phyloP scores from a whole-genome alignment of 1,139 yeast genomes.

The Hansenula anomala region DNA sequence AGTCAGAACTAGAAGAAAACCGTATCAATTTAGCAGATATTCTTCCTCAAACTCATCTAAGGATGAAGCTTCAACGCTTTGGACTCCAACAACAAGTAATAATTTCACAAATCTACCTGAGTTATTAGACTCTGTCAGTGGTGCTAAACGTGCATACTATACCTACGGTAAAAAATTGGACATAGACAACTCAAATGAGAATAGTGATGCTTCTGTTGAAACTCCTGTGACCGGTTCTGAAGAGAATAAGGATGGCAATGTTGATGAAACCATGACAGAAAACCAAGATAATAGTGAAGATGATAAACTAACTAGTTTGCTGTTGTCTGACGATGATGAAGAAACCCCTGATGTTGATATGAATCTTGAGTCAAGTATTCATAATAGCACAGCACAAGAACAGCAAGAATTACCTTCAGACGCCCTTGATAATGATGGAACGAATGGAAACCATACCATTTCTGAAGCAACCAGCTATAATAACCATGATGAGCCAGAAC shows the following conservation, averaged over 20 bases:
- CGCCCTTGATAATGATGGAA: too few species aligned
- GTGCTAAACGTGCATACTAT: slow-evolving; percentile 24
- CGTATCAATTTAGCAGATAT: background rate
- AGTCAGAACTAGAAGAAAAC: slow-evolving; percentile 10
- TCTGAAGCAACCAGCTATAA: too few species aligned
- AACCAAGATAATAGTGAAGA: background rate
- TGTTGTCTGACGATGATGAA: background rate
- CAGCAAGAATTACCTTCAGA: too few species aligned
- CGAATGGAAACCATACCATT: too few species aligned
- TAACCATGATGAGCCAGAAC: too few species aligned
- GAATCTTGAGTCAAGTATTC: background rate
- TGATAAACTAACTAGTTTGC: background rate
- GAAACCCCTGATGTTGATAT: background rate
- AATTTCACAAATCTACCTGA: slow-evolving; percentile 29
- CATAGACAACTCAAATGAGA: slow-evolving; percentile 5
- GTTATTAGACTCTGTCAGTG: slow-evolving; percentile 25
- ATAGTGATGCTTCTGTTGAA: background rate
- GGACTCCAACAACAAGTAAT: slow-evolving; percentile 36
- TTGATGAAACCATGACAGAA: background rate
- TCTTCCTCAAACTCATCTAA: slow-evolving; percentile 4
- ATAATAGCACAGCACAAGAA: too few species aligned
- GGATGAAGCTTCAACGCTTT: slow-evolving; percentile 25
- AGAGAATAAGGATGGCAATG: slow-evolving; percentile 4
- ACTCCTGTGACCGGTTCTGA: slow-evolving; percentile 1
- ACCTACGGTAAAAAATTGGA: slow-evolving; percentile 20